Evolutionary conservation across 129 eudicot genomes (phyloP), one percentile per base, ranked within the genome.

Genomic region (Smallanthus sonchifolius): DNA sequence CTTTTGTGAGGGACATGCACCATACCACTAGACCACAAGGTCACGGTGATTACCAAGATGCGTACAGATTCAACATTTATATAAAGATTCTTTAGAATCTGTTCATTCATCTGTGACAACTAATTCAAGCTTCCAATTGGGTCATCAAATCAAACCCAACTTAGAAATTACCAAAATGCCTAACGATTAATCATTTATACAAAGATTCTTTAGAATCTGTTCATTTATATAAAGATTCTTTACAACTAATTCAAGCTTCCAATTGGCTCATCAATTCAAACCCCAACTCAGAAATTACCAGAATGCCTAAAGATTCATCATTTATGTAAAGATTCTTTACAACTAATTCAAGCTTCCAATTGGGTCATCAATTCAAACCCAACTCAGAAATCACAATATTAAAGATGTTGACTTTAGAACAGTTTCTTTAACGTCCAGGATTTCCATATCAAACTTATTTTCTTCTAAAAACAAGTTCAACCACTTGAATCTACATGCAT

Each of bases 321-420:
- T 52, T 17, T 52, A 16, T 52, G 5, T 52, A 17, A 52, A 17
- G 59, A 52, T 30, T 36, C 34, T 16, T 30, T 38, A 3, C 6
- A 44, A 44, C 49, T 13, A 45, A 45, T 45, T 45, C 51, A 45
- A 45, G 51, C 16, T 45, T 45, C 51, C 15, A 45, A 45, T 13
- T 11, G 51, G 51, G n/a, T 45, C 51, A 45, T 45, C n/a, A 45
- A 42, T 13, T 13, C 6, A 45, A 45, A 13, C 51, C 51, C 51
- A 45, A 35, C 20, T 61, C 67, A 61, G 39, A 32, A 61, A 61
- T 7, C 42, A 49, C 13, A 30, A 63, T 37, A 70, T 24, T 34
- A 62, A 52, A 75, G 77, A 81, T 80, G 77, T 80, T 40, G 77
- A 75, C 59, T 59, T 62, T 30, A 61, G 8, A 61, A 34, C 67